These are phyloP conservation scores for Solanum hybrid DNA, from an alignment of 305 asterid species.

Conservation along the genomic window DNA sequence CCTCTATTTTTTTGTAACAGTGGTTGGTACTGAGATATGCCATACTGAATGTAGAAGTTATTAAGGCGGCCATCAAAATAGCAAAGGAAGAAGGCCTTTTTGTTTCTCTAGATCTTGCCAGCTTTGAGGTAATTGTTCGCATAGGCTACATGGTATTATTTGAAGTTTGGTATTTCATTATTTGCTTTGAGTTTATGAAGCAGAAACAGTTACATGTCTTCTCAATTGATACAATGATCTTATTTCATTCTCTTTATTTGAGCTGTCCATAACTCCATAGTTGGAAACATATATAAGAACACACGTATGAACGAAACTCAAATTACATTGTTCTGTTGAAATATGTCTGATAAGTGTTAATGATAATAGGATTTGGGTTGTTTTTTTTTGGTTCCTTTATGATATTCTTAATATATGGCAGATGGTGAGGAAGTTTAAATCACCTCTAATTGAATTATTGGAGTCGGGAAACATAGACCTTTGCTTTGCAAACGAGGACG, in stretches of 20 bases:
- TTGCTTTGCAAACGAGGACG: slow-evolving; percentile 98
- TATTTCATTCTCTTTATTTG: not conserved
- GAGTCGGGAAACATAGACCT: slow-evolving; percentile 85
- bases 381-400: not conserved
- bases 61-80: slow-evolving; percentile 56
- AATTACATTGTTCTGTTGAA: not conserved
- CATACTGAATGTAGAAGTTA: slow-evolving; percentile 56
- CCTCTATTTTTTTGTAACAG: slow-evolving; percentile 30
- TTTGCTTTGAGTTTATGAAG: not conserved
- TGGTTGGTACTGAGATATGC: slow-evolving; percentile 94
- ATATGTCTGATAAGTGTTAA: not conserved
- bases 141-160: not conserved
- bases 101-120: slow-evolving; percentile 87
- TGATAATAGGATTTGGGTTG: no score
- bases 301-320: not conserved
- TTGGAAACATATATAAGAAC: not conserved
- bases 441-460: slow-evolving; percentile 59
- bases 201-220: not conserved
- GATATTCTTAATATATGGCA: slow-evolving; percentile 18
- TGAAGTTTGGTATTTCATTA: not conserved
- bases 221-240: not conserved
- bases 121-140: slow-evolving; percentile 74
- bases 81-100: slow-evolving; percentile 87
- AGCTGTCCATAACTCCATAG: not conserved
- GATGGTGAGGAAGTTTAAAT: slow-evolving; percentile 88